Evolutionary conservation across 2,329 filamentous ascomycete species (phyloP).

Genomic region (Phialocephala subalpina): DNA sequence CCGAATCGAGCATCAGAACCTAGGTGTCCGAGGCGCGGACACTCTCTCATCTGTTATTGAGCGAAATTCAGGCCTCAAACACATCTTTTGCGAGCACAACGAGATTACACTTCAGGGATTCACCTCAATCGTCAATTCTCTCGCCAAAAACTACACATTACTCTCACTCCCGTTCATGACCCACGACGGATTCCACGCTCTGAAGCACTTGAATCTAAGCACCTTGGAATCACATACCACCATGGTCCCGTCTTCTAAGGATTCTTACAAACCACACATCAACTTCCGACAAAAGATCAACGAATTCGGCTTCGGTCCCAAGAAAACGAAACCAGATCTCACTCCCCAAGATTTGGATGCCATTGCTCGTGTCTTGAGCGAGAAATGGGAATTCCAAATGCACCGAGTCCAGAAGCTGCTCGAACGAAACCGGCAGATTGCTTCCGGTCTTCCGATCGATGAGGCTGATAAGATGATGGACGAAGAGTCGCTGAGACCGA

Average conservation of each 20-base stretch:
- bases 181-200: constrained; percentile 65
- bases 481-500: constrained; percentile 40
- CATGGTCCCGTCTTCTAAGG: constrained; percentile 1
- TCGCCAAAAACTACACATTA: constrained; percentile 70
- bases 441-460: constrained; percentile 31
- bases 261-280: constrained; percentile 29
- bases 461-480: constrained; percentile 31
- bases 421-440: constrained; percentile 43
- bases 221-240: constrained; percentile 35
- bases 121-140: constrained; percentile 71
- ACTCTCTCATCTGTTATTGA: constrained; percentile 74
- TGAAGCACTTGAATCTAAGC: constrained; percentile 55
- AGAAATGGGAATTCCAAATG: constrained; percentile 43
- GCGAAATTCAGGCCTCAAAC: constrained; percentile 66
- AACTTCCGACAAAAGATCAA: constrained; percentile 42
- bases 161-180: constrained; percentile 70
- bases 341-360: constrained; percentile 44
- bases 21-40: constrained; percentile 74
- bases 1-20: constrained; percentile 72
- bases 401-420: constrained; percentile 40
- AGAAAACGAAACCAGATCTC: constrained; percentile 36
- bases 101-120: constrained; percentile 75
- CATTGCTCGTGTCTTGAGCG: constrained; percentile 39
- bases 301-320: constrained; percentile 37
- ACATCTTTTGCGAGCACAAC: constrained; percentile 77